These are phyloP conservation scores for Naganishia albida DNA, from an alignment of 1,284 basidiomycete species.

Conservation along the genomic window DNA sequence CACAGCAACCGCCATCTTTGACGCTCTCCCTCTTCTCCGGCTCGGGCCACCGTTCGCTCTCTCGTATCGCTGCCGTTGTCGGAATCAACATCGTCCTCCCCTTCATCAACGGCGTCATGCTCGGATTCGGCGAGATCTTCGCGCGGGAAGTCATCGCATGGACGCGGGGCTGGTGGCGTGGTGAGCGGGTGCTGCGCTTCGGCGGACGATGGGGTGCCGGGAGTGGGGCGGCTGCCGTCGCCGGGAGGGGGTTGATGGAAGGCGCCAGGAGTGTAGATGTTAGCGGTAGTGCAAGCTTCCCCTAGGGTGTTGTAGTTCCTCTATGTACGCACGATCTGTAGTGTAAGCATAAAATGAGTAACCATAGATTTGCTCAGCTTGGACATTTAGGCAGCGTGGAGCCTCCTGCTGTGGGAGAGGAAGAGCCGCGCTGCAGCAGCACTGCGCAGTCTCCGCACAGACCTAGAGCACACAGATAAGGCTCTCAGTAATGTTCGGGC, in stretches of 20 bases:
- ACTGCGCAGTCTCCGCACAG: no score
- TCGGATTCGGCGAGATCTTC: conserved; percentile 97
- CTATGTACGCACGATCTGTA: background rate
- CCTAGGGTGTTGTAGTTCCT: background rate
- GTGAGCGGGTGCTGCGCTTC: conserved; percentile 40
- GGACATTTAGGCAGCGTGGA: no score
- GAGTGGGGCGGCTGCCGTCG: conserved; percentile 15
- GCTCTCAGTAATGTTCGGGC: no score
- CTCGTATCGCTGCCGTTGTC: conserved; percentile 75
- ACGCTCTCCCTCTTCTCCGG: conserved; percentile 80
- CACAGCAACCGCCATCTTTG: conserved; percentile 56
- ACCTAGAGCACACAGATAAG: no score
- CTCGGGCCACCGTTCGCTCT: conserved; percentile 72
- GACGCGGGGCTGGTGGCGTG: conserved; percentile 58
- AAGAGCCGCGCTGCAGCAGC: no score
- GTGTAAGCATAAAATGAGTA: no score
- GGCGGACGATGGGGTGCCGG: conserved; percentile 10
- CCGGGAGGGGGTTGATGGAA: conserved; percentile 11
- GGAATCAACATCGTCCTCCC: conserved; percentile 91
- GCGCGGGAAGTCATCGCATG: conserved; percentile 79
- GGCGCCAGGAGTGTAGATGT: conserved; percentile 23
- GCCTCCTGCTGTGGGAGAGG: no score
- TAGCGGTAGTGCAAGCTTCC: conserved; percentile 22
- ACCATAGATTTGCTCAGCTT: no score
- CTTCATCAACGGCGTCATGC: conserved; percentile 96